These are phyloP conservation scores for Aquilaria malaccensis DNA, from an alignment of 345 rosid species.

Conservation along the genomic window DNA sequence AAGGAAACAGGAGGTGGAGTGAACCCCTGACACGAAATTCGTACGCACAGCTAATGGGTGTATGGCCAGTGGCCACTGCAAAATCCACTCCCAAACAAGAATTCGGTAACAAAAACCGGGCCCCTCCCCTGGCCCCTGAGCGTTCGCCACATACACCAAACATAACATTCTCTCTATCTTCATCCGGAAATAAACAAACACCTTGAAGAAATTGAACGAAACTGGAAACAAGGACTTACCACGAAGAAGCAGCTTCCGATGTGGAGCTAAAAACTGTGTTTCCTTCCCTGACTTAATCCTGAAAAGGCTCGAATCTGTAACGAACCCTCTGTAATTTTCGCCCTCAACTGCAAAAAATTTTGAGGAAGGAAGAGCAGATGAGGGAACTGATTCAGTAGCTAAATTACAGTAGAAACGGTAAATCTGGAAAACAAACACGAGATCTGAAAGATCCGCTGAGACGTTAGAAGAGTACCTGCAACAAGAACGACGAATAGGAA, in stretches of 20 bases:
- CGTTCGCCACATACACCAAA: background rate
- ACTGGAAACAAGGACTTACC: conserved; percentile 18
- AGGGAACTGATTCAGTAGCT: no score
- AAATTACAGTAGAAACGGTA: no score
- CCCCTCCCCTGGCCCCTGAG: background rate
- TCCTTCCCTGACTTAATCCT: conserved; percentile 3
- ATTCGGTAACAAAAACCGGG: conserved; percentile 16
- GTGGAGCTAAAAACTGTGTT: conserved; percentile 13
- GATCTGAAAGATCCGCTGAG: no score
- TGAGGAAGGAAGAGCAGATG: no score
- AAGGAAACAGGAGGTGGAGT: conserved; percentile 14
- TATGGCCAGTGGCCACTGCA: background rate
- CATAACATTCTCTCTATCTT: background rate
- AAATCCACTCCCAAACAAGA: conserved; percentile 3
- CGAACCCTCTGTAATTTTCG: background rate
- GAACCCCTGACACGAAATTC: conserved; percentile 32
- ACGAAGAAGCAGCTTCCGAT: conserved; percentile 56
- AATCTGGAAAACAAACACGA: no score
- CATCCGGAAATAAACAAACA: background rate
- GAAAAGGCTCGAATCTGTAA: background rate
- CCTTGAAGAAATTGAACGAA: background rate
- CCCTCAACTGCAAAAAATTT: background rate
- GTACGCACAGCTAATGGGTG: conserved; percentile 16
- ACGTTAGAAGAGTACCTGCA: conserved; percentile 2
- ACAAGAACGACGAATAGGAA: conserved; percentile 13